Percentiles rank a stretch among this genome's conserved stretches.
These are phyloP conservation scores for Nemania abortiva DNA, from an alignment of 2,329 filamentous ascomycete genomes.

Conservation along the genomic window DNA sequence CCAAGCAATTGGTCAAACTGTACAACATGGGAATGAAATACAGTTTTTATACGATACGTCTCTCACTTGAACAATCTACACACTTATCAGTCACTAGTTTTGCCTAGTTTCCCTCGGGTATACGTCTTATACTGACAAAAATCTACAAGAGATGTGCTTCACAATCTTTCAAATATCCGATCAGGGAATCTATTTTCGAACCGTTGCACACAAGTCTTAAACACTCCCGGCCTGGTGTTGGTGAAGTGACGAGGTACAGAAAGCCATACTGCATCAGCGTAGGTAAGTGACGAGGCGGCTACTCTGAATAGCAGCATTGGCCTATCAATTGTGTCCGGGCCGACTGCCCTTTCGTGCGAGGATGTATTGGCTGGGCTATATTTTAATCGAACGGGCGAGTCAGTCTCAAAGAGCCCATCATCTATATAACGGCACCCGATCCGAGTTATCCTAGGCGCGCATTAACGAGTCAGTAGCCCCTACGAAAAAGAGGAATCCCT, in stretches of 20 bases:
- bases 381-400: constrained; percentile 15
- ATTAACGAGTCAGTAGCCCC: constrained; percentile 23
- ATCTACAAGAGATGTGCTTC: not conserved
- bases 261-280: not conserved
- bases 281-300: constrained; percentile 4
- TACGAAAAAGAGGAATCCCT: not conserved
- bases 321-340: not conserved
- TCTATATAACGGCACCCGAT: constrained; percentile 3
- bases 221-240: not conserved
- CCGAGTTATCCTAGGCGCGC: constrained; percentile 2
- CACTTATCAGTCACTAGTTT: constrained; percentile 7
- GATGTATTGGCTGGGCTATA: constrained; percentile 1
- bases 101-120: not conserved
- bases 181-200: constrained; percentile 1
- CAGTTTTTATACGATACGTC: not conserved
- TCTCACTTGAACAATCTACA: constrained; percentile 6
- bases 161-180: not conserved
- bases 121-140: not conserved
- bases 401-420: constrained; percentile 7
- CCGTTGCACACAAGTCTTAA: not conserved
- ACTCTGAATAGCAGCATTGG: not conserved
- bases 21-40: not conserved
- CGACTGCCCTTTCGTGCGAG: not conserved
- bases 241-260: not conserved
- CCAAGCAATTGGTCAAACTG: not conserved